Base-by-base conservation (phyloP, 75 land plant species). In the Larix kaempferi region DNA sequence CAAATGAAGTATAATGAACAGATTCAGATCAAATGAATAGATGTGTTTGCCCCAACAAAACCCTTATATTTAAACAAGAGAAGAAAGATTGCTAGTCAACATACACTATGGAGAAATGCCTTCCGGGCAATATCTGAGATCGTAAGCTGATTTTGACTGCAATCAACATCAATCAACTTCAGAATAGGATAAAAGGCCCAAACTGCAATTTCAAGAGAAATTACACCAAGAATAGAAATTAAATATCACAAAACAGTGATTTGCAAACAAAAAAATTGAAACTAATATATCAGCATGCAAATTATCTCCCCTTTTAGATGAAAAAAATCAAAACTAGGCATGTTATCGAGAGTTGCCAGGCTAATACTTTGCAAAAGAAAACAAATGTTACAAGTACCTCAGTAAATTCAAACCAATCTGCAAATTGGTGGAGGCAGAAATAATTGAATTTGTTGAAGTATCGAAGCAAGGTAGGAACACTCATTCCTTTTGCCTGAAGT, bases 101-200 rank as follows among this genome's bases (percentile, higher is more conserved):
- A 74, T 93, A 93, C 95, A 82, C 89, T 97, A 81, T 98, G 88
- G 33, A 98, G 91, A 78, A 98, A 98, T 21, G 99, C 99, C 81
- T 98, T 98, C 81, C 99, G 84, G 59, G 99, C 99, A 82, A 98
- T 92, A 80, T 98, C 99, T 52, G 99, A 82, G 1, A 93, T 91
- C n/a, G 98, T 91, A 33, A 98, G 89, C 57, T 92, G 91, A 83
- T 83, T 84, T 56, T 88, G 89, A 65, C 99, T 98, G 99, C 57
- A 66, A 72, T 22, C 29, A 44, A 55, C 23, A 69, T 41, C 6
- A 41, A 3, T 4, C 19, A n/a, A 41, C 10, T 41, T 69, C 52
- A 69, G 73, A 19, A 39, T n/a, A 15, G 41, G 52, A 22, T 12
- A 69, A 65, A 69, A 69, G 39, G 14, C 3, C 73, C 19, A 69